Conservation (phyloP, 179 eudicot species). For the Beta lomatogona region DNA sequence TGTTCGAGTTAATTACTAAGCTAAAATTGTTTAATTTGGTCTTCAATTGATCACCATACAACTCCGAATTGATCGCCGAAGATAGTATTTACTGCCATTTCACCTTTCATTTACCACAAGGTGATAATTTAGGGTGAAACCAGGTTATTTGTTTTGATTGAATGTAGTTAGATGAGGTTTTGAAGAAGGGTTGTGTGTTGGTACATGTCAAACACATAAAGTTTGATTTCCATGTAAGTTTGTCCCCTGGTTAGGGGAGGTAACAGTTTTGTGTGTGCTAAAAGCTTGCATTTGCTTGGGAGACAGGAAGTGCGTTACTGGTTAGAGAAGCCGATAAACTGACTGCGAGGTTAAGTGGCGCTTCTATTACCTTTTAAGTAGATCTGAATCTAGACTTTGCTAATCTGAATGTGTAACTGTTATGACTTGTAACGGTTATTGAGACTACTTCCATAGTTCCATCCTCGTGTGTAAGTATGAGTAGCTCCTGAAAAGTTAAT, state of each 20-base stretch:
- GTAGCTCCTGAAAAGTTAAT: background rate
- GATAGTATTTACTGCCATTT: no score
- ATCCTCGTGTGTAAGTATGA: background rate
- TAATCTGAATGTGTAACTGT: background rate
- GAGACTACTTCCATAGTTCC: background rate
- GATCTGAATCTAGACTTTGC: background rate
- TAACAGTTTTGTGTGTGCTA: background rate
- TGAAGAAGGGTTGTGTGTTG: background rate
- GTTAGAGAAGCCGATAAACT: background rate
- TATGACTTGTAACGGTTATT: background rate
- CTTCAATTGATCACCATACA: no score
- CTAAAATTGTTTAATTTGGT: no score
- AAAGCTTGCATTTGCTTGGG: background rate
- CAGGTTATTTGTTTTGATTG: no score
- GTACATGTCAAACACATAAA: background rate
- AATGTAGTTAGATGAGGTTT: background rate
- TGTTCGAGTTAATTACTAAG: no score
- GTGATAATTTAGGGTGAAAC: no score
- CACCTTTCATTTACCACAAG: no score
- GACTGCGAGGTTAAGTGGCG: background rate
- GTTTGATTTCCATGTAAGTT: background rate
- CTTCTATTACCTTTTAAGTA: background rate
- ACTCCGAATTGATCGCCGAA: no score
- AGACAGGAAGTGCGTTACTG: background rate
- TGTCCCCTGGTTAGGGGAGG: background rate